Evolutionary conservation across 2,329 filamentous ascomycete genomes (phyloP).

Genomic region (Diaporthe sp.): DNA sequence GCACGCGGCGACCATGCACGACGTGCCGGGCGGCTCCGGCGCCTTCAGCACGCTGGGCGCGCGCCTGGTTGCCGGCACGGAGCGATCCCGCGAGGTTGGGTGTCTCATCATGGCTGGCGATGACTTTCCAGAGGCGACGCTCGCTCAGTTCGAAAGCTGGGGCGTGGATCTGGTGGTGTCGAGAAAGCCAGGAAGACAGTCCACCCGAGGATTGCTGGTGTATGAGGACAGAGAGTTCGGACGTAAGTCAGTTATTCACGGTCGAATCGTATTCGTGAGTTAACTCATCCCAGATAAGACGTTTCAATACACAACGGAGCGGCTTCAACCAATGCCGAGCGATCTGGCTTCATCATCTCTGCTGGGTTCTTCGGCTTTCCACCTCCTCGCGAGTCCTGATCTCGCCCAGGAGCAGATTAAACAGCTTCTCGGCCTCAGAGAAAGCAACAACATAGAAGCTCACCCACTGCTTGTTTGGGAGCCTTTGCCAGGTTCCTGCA

Average conservation of each 20-base stretch:
- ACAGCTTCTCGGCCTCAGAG: slow-evolving; percentile 41
- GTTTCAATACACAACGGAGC: slow-evolving; percentile 43
- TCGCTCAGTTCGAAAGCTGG: slow-evolving; percentile 25
- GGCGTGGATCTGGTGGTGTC: slow-evolving; percentile 9
- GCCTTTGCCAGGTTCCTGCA: slow-evolving; percentile 42
- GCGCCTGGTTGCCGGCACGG: slow-evolving; percentile 19
- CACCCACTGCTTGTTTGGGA: slow-evolving; percentile 32
- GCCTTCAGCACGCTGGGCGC: slow-evolving; percentile 48
- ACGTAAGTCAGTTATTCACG: neutral
- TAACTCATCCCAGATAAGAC: slow-evolving; percentile 46
- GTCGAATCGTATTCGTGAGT: neutral
- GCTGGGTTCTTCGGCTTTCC: slow-evolving; percentile 44
- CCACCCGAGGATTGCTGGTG: slow-evolving; percentile 33
- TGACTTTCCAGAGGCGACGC: slow-evolving; percentile 26
- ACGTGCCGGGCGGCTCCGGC: slow-evolving; percentile 52
- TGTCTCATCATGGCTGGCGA: slow-evolving; percentile 28
- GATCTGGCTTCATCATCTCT: slow-evolving; percentile 36
- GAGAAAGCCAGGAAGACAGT: neutral
- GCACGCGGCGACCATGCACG: slow-evolving; percentile 42
- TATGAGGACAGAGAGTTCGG: slow-evolving; percentile 31
- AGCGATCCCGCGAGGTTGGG: slow-evolving; percentile 14
- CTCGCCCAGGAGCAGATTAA: slow-evolving; percentile 43
- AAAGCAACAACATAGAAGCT: neutral
- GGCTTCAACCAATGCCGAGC: slow-evolving; percentile 41
- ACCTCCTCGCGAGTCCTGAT: slow-evolving; percentile 45